A percentile compares a stretch with the other conserved stretches of the same genome.
Conservation (phyloP, 2,329 filamentous ascomycete species). For the Fusarium verrucosum region DNA sequence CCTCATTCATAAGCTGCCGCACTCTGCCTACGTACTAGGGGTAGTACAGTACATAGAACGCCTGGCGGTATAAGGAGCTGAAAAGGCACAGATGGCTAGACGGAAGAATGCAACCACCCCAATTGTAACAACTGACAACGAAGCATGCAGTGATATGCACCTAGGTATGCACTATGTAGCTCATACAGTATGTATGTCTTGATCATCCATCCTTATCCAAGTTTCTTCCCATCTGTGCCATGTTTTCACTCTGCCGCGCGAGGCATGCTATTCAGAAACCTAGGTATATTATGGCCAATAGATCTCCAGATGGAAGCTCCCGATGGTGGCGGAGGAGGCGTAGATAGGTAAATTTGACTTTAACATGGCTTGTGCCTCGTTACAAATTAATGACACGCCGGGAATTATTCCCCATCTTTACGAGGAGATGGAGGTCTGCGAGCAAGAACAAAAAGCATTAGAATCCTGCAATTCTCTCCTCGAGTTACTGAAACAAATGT, state of each 20-base stretch:
- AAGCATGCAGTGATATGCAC: constrained; percentile 28
- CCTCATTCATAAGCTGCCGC: constrained; percentile 3
- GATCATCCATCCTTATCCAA: constrained; percentile 7
- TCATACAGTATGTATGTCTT: constrained; percentile 9
- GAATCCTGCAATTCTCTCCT: neutral
- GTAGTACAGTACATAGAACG: no score
- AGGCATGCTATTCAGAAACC: constrained; percentile 1
- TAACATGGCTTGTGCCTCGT: neutral
- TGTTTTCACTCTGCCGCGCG: constrained; percentile 16
- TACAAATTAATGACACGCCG: neutral
- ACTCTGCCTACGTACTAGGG: constrained; percentile 19
- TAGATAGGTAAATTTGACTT: constrained; percentile 1
- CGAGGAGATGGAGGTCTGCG: neutral
- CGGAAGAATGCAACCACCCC: constrained; percentile 17
- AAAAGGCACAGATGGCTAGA: constrained; percentile 30
- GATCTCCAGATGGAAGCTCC: constrained; percentile 15
- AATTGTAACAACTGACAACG: constrained; percentile 14
- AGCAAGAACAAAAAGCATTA: neutral
- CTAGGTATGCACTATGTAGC: constrained; percentile 18
- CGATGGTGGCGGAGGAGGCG: constrained; percentile 25
- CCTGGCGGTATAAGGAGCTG: constrained; percentile 34
- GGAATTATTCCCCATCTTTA: neutral
- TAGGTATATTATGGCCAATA: neutral
- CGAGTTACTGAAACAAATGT: constrained; percentile 1
- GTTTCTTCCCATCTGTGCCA: constrained; percentile 10